Conservation (phyloP, 768 basidiomycete species). For the Pisolithus marmoratus region DNA sequence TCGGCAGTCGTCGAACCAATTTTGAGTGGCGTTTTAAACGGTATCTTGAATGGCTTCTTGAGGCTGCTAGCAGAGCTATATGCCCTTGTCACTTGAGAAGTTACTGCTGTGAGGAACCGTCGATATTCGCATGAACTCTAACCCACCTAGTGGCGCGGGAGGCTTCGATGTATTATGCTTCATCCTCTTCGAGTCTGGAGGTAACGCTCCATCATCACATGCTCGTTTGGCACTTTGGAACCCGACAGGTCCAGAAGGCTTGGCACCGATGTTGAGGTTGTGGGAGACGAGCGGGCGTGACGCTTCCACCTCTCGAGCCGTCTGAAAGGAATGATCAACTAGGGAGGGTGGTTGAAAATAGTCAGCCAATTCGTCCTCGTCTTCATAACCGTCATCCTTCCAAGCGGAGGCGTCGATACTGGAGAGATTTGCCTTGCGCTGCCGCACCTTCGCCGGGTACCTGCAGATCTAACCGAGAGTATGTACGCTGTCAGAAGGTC, state of each 20-base stretch:
- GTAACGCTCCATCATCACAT: constrained; percentile 2
- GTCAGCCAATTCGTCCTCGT: constrained; percentile 14
- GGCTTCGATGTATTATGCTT: constrained; percentile 18
- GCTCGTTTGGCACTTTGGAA: constrained; percentile 17
- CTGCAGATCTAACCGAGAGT: constrained; percentile 60
- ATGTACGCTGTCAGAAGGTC: neutral
- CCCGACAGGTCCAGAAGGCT: constrained; percentile 1
- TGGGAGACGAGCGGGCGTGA: neutral
- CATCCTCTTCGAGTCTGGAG: constrained; percentile 15
- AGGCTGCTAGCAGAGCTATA: constrained; percentile 36
- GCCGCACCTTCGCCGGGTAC: constrained; percentile 60
- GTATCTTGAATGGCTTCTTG: constrained; percentile 47
- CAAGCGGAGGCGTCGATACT: constrained; percentile 23
- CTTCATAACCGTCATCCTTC: constrained; percentile 22
- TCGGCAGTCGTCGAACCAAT: constrained; percentile 11
- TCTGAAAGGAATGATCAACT: neutral
- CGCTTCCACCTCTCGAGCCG: neutral
- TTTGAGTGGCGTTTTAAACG: constrained; percentile 34
- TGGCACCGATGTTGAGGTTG: neutral
- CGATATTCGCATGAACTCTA: neutral
- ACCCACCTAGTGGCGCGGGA: constrained; percentile 17
- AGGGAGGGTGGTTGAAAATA: neutral
- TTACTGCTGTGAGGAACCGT: neutral
- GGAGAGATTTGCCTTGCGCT: constrained; percentile 46
- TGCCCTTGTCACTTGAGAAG: constrained; percentile 40